Conservation (phyloP, 2,329 filamentous ascomycete genomes). For the Coleophoma crateriformis region DNA sequence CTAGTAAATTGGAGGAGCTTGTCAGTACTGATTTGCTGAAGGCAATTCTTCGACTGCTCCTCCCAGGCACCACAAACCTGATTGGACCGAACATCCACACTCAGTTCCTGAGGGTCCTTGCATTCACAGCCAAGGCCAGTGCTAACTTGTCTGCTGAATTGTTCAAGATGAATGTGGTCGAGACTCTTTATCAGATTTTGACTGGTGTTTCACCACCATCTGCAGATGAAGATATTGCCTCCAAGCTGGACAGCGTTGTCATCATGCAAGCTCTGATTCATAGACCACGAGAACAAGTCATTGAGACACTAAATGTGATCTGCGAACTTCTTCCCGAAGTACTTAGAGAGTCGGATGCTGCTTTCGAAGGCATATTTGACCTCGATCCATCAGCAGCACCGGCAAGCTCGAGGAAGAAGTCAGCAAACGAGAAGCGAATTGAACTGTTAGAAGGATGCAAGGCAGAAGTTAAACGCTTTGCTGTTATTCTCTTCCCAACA, state of each 20-base stretch:
- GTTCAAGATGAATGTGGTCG: constrained; percentile 93
- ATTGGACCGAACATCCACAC: constrained; percentile 94
- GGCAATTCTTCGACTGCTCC: constrained; percentile 77
- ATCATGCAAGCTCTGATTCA: constrained; percentile 99
- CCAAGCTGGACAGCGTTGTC: constrained; percentile 90
- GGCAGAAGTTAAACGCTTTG: constrained; percentile 82
- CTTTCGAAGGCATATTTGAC: constrained; percentile 39
- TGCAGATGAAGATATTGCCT: constrained; percentile 70
- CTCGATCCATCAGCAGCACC: constrained; percentile 35
- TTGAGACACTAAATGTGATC: constrained; percentile 94
- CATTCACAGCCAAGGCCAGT: constrained; percentile 85
- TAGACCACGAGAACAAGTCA: constrained; percentile 89
- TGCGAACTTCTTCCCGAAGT: constrained; percentile 85
- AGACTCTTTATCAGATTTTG: constrained; percentile 94
- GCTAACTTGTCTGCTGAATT: constrained; percentile 82
- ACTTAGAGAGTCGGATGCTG: constrained; percentile 46
- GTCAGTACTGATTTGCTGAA: constrained; percentile 83
- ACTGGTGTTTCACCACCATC: constrained; percentile 90
- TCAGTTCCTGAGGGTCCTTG: constrained; percentile 86
- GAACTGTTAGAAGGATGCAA: constrained; percentile 79
- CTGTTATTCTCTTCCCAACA: constrained; percentile 87
- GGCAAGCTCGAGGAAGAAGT: constrained; percentile 41
- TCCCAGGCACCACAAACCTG: constrained; percentile 92
- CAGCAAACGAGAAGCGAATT: constrained; percentile 74
- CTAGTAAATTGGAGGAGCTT: constrained; percentile 84